Conservation (phyloP, 352 stramenopile genomes). For the Porosira glacialis region DNA sequence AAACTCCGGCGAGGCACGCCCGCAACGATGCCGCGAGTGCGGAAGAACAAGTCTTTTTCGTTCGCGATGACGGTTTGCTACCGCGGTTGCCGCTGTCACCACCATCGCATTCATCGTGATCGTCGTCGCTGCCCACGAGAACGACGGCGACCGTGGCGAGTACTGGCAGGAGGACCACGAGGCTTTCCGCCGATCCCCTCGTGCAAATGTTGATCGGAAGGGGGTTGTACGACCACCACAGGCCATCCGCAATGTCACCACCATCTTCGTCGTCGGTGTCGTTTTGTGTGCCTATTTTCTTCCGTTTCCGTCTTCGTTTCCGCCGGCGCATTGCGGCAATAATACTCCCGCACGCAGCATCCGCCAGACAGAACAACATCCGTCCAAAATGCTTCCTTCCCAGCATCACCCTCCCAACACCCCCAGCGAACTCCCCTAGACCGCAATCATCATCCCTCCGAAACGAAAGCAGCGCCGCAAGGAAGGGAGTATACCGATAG, state of each 20-base stretch:
- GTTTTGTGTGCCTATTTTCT: slow-evolving; percentile 1
- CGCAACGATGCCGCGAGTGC: too few species aligned
- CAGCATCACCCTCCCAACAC: slow-evolving; percentile 19
- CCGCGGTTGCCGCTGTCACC: too few species aligned
- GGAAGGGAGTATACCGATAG: slow-evolving; percentile 97
- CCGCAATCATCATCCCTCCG: slow-evolving; percentile 25
- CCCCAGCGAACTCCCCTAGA: slow-evolving; percentile 2
- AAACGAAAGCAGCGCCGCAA: slow-evolving; percentile 81
- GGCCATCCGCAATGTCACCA: slow-evolving; percentile 52
- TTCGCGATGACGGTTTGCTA: too few species aligned
- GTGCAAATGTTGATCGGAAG: slow-evolving; percentile 99
- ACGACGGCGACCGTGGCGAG: slow-evolving; percentile 68
- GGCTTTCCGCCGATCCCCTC: slow-evolving; percentile 93
- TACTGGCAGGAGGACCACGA: slow-evolving; percentile 92
- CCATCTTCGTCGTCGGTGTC: slow-evolving; percentile 27
- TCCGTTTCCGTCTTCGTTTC: slow-evolving; percentile 13
- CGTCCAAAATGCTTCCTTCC: slow-evolving; percentile 84
- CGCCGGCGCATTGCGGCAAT: slow-evolving; percentile 82
- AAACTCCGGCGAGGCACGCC: slow-evolving; percentile 65
- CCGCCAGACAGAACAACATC: slow-evolving; percentile 91
- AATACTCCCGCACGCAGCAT: slow-evolving; percentile 90
- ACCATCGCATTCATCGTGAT: too few species aligned
- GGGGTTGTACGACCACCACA: slow-evolving; percentile 96
- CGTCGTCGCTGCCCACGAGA: slow-evolving; percentile 19
- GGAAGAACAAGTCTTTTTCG: too few species aligned